Conservation (phyloP, 1,284 basidiomycete species). For the Pascua guehoae region DNA sequence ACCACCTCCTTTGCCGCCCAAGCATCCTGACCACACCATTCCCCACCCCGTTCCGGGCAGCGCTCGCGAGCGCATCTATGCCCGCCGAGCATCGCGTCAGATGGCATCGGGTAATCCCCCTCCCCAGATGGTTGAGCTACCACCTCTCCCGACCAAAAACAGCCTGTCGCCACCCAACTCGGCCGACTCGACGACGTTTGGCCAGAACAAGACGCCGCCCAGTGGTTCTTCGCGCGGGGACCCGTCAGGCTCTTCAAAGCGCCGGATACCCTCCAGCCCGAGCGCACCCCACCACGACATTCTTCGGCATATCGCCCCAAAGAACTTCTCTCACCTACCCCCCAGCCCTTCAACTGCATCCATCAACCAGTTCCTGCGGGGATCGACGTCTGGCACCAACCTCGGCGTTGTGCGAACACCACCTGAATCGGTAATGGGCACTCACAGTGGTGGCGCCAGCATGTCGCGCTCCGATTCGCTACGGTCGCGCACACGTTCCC, state of each 20-base stretch:
- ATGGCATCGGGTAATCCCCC: slow-evolving; percentile 5
- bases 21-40: neutral
- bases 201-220: slow-evolving; percentile 37
- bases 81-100: slow-evolving; percentile 27
- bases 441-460: neutral
- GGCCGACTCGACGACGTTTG: slow-evolving; percentile 29
- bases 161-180: slow-evolving; percentile 30
- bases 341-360: slow-evolving; percentile 79
- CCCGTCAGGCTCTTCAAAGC: slow-evolving; percentile 5
- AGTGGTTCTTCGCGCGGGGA: slow-evolving; percentile 2
- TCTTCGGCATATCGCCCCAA: slow-evolving; percentile 47
- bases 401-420: slow-evolving; percentile 43
- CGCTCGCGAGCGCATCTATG: slow-evolving; percentile 41
- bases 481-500: slow-evolving; percentile 10
- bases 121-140: slow-evolving; percentile 11
- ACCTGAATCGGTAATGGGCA: slow-evolving; percentile 23
- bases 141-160: slow-evolving; percentile 13
- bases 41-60: slow-evolving; percentile 27
- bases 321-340: slow-evolving; percentile 81
- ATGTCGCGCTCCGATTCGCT: slow-evolving; percentile 15
- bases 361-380: slow-evolving; percentile 74
- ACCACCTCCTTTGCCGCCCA: slow-evolving; percentile 1
- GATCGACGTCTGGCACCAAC: slow-evolving; percentile 51
- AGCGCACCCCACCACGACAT: slow-evolving; percentile 49
- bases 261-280: slow-evolving; percentile 22